These are phyloP conservation scores for Pseudogymnoascus sp. DNA, from an alignment of 2,329 filamentous ascomycete species.

Conservation along the genomic window DNA sequence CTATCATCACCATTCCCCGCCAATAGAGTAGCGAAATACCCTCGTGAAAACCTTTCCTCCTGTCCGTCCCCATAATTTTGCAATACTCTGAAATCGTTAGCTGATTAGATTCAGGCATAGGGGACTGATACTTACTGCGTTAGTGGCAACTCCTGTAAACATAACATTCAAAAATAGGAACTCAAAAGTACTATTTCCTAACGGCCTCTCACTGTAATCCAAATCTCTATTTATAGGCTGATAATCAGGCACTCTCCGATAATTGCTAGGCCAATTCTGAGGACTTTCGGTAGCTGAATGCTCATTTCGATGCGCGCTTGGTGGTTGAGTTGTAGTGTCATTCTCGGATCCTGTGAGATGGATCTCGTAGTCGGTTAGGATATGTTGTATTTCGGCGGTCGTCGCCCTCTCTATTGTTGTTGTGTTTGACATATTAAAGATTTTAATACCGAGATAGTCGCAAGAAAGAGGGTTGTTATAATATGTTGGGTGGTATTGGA, in stretches of 20 bases:
- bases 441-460: not conserved
- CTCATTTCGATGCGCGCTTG: not conserved
- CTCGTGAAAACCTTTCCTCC: not conserved
- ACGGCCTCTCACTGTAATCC: conserved; percentile 33
- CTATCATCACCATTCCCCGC: not conserved
- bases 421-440: not conserved
- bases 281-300: conserved; percentile 21
- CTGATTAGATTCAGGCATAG: not conserved
- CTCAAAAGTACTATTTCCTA: conserved; percentile 36
- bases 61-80: not conserved
- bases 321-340: not conserved
- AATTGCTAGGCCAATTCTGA: conserved; percentile 38
- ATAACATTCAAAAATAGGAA: conserved; percentile 40
- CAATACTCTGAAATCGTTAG: not conserved
- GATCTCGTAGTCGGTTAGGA: conserved; percentile 39
- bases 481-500: not conserved
- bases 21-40: not conserved
- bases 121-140: conserved; percentile 30
- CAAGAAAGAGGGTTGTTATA: not conserved
- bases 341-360: conserved; percentile 31
- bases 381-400: not conserved
- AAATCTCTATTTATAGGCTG: conserved; percentile 37
- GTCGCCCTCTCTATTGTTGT: not conserved
- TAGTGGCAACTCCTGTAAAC: conserved; percentile 39
- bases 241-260: conserved; percentile 39